These are phyloP conservation scores for Chenopodium formosanum DNA, from an alignment of 148 eudicot genomes.

Conservation along the genomic window DNA sequence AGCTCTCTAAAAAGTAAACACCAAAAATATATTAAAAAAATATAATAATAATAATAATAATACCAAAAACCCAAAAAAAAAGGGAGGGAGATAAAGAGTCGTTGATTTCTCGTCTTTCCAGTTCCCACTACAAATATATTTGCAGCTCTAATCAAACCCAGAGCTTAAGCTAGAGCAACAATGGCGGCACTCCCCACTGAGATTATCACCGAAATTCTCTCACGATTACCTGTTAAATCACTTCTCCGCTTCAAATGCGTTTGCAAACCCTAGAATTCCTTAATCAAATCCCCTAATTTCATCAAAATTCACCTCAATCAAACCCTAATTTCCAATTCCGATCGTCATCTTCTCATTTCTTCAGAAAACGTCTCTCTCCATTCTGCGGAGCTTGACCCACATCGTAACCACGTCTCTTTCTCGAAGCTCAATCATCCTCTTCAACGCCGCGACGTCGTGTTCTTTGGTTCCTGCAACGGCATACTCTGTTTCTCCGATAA, in stretches of 20 bases:
- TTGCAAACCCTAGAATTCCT: neutral
- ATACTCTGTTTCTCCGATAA: neutral
- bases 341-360: neutral
- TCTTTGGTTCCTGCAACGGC: slow-evolving; percentile 10
- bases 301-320: neutral
- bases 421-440: slow-evolving; percentile 9
- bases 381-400: neutral
- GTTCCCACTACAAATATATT: too few relatives aligned
- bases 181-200: neutral
- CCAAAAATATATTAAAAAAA: too few relatives aligned
- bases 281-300: neutral
- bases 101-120: too few relatives aligned
- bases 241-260: neutral
- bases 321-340: neutral
- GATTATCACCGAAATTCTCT: neutral
- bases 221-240: neutral
- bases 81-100: too few relatives aligned
- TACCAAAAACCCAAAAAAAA: too few relatives aligned
- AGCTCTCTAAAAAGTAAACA: too few relatives aligned
- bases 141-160: too few relatives aligned
- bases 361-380: neutral
- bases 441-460: neutral
- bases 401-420: neutral
- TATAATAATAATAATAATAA: too few relatives aligned
- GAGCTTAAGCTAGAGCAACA: too few relatives aligned